These are phyloP conservation scores for Hemileccinum rubropunctum DNA, from an alignment of 768 basidiomycete genomes.

Conservation along the genomic window DNA sequence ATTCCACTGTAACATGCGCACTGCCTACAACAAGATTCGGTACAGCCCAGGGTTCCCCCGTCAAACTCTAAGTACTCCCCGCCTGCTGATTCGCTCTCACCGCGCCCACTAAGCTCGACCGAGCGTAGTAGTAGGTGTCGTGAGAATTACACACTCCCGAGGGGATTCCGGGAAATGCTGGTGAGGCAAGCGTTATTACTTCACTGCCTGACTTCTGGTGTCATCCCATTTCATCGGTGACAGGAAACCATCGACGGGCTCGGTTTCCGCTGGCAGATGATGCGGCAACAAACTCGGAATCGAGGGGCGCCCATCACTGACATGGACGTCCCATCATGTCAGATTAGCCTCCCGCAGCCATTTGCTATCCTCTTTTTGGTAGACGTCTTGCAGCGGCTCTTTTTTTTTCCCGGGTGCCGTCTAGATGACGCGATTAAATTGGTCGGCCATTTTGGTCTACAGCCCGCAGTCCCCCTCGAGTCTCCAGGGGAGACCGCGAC, in stretches of 20 bases:
- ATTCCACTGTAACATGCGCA: conserved; percentile 19
- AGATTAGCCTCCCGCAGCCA: conserved; percentile 22
- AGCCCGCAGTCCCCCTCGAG: too few relatives aligned
- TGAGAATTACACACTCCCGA: conserved; percentile 12
- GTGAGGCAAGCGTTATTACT: conserved; percentile 22
- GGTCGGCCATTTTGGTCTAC: too few relatives aligned
- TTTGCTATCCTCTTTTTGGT: conserved; percentile 11
- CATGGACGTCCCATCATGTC: conserved; percentile 12
- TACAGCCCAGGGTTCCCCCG: conserved; percentile 7
- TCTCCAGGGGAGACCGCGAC: background rate
- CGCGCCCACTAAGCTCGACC: background rate
- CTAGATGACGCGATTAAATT: background rate
- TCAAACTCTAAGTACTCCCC: conserved; percentile 10
- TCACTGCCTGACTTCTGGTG: conserved; percentile 14
- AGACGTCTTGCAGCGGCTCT: conserved; percentile 11
- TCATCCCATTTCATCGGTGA: conserved; percentile 13
- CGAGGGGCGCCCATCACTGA: conserved; percentile 12
- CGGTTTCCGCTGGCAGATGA: conserved; percentile 22
- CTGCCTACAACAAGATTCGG: conserved; percentile 20
- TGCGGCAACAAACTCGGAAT: conserved; percentile 20
- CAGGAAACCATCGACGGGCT: conserved; percentile 14
- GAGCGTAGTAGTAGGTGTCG: background rate
- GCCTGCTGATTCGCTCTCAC: conserved; percentile 2
- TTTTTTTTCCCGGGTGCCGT: conserved; percentile 3
- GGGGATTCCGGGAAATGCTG: conserved; percentile 19